Conservation (phyloP, 768 basidiomycete species). For the Auriscalpium microsporum region DNA sequence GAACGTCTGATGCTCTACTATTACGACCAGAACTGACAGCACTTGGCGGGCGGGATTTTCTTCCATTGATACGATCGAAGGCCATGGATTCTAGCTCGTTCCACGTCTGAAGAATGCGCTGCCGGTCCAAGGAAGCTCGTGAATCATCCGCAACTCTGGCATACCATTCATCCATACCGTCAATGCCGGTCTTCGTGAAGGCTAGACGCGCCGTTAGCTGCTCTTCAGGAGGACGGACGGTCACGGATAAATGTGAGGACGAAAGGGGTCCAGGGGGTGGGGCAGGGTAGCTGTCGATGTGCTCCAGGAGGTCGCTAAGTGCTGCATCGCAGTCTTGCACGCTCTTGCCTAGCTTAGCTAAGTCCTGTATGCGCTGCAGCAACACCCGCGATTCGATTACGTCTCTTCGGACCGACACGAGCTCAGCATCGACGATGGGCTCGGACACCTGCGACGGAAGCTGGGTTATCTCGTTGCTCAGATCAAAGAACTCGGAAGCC, state of each 20-base stretch:
- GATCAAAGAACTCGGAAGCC: slow-evolving; percentile 34
- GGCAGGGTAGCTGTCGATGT: slow-evolving; percentile 77
- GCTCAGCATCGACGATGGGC: slow-evolving; percentile 43
- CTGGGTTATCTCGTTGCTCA: slow-evolving; percentile 37
- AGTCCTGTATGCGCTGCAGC: slow-evolving; percentile 40
- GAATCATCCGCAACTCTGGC: slow-evolving; percentile 44
- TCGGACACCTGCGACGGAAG: slow-evolving; percentile 36
- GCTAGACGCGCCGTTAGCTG: slow-evolving; percentile 54
- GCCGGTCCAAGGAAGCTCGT: slow-evolving; percentile 50
- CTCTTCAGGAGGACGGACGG: slow-evolving; percentile 47
- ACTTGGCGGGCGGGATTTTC: slow-evolving; percentile 59
- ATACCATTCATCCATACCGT: slow-evolving; percentile 36
- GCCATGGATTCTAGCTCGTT: slow-evolving; percentile 76
- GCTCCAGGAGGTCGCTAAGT: slow-evolving; percentile 77
- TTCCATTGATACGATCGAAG: slow-evolving; percentile 51
- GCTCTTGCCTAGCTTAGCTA: slow-evolving; percentile 45
- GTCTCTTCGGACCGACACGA: slow-evolving; percentile 54
- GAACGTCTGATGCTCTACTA: slow-evolving; percentile 35
- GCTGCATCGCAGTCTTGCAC: slow-evolving; percentile 59
- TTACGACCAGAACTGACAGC: slow-evolving; percentile 55
- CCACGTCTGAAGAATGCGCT: slow-evolving; percentile 74
- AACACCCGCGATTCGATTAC: slow-evolving; percentile 41
- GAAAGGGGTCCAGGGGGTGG: slow-evolving; percentile 42
- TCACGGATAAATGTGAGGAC: slow-evolving; percentile 37
- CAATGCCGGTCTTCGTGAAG: slow-evolving; percentile 51